Evolutionary conservation across 2,329 filamentous ascomycete species (phyloP).

Genomic region (Tricladium varicosporioides): DNA sequence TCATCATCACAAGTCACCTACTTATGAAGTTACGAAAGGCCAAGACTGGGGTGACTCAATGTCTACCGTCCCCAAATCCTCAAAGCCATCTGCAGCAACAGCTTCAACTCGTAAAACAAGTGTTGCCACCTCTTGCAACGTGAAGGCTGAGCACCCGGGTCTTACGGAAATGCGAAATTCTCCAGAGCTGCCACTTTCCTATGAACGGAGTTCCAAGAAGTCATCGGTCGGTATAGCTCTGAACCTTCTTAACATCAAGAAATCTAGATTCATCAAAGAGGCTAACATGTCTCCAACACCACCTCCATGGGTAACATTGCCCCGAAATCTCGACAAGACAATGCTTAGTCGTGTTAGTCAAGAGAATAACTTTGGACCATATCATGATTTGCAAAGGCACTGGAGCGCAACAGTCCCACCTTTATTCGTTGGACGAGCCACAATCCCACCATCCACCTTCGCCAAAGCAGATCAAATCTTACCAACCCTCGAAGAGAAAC

Average conservation of each 20-base stretch:
- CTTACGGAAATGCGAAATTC: neutral
- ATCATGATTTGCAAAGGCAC: neutral
- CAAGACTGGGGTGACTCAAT: neutral
- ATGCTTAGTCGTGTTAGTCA: neutral
- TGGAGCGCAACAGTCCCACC: neutral
- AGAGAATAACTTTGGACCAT: neutral
- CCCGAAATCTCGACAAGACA: neutral
- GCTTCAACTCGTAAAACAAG: neutral
- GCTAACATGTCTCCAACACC: conserved; percentile 1
- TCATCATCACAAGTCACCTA: neutral
- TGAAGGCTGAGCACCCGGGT: neutral
- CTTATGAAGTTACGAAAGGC: neutral
- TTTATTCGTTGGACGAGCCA: neutral
- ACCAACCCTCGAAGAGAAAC: neutral
- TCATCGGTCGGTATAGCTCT: neutral
- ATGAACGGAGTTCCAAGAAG: neutral
- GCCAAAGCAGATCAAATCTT: too few species aligned
- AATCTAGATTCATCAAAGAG: conserved; percentile 1
- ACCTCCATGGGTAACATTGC: neutral
- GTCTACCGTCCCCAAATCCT: neutral
- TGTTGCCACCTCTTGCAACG: neutral
- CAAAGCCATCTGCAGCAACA: neutral
- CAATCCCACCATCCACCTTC: neutral
- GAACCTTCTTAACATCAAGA: conserved; percentile 1
- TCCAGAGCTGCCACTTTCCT: neutral